Conservation (phyloP, 345 rosid genomes). For the Dipteronia sinensis region DNA sequence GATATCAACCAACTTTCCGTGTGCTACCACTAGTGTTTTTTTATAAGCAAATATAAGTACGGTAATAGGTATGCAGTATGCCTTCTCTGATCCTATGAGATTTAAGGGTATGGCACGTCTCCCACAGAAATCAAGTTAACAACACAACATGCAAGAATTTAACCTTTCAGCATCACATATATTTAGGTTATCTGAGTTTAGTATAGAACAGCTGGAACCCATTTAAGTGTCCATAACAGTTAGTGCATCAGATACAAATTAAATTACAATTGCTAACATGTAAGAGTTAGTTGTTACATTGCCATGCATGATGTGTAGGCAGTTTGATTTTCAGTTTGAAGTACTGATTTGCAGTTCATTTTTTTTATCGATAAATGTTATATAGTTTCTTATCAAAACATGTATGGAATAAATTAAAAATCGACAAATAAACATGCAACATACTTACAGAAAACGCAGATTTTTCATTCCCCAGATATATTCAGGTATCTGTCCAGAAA, state of each 20-base stretch:
- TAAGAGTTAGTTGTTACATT: neutral
- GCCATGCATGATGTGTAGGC: neutral
- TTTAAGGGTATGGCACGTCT: neutral
- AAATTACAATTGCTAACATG: neutral
- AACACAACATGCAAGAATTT: neutral
- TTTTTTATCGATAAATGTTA: neutral
- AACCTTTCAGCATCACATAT: neutral
- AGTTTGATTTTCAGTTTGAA: neutral
- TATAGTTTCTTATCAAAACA: neutral
- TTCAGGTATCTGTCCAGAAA: conserved; percentile 23
- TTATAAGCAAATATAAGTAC: neutral
- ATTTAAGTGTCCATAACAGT: neutral
- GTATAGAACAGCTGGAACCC: neutral
- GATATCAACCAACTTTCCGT: neutral
- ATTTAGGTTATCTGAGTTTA: no score
- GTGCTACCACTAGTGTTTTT: neutral
- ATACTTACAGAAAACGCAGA: conserved; percentile 24
- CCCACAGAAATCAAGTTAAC: neutral
- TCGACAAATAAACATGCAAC: neutral
- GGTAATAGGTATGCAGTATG: neutral
- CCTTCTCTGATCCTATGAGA: neutral
- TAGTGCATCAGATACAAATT: neutral
- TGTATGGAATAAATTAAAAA: neutral
- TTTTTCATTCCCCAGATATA: conserved; percentile 26
- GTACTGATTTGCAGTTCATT: neutral